These are phyloP conservation scores for Calonectria pseudoreteaudii DNA, from an alignment of 2,329 filamentous ascomycete species.

Conservation along the genomic window DNA sequence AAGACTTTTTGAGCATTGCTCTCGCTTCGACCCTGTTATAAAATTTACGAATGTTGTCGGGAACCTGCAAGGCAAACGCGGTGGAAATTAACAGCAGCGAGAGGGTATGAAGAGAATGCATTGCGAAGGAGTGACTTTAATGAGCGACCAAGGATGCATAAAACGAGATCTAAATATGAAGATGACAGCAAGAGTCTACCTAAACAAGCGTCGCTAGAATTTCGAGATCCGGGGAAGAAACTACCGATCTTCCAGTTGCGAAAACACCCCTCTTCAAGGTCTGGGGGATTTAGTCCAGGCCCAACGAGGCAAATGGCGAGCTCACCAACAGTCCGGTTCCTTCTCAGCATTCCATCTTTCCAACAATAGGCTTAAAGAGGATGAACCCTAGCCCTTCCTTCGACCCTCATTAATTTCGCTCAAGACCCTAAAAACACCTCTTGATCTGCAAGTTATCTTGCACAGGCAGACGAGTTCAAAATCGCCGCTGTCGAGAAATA, in stretches of 20 bases:
- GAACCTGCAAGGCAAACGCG: slow-evolving; percentile 17
- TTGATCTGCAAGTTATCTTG: background rate
- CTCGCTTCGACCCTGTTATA: slow-evolving; percentile 27
- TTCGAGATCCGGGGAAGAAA: background rate
- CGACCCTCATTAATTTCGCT: background rate
- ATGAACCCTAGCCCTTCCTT: background rate
- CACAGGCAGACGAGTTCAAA: background rate
- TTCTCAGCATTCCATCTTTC: background rate
- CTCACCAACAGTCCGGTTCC: background rate
- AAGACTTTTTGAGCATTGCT: slow-evolving; percentile 22
- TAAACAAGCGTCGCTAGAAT: background rate
- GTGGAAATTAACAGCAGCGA: slow-evolving; percentile 15
- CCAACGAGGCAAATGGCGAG: background rate
- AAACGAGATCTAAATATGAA: background rate
- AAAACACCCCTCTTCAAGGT: background rate
- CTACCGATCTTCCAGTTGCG: too few relatives aligned
- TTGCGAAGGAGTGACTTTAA: background rate
- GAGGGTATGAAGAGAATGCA: slow-evolving; percentile 2
- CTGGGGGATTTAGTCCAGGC: background rate
- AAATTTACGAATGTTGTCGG: slow-evolving; percentile 19
- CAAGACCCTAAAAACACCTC: background rate
- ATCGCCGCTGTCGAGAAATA: background rate
- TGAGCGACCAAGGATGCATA: background rate
- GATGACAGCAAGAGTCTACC: background rate
- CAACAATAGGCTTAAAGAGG: background rate